Base-by-base conservation (phyloP, 805 yeast genomes). In the Candida qinlingensis region DNA sequence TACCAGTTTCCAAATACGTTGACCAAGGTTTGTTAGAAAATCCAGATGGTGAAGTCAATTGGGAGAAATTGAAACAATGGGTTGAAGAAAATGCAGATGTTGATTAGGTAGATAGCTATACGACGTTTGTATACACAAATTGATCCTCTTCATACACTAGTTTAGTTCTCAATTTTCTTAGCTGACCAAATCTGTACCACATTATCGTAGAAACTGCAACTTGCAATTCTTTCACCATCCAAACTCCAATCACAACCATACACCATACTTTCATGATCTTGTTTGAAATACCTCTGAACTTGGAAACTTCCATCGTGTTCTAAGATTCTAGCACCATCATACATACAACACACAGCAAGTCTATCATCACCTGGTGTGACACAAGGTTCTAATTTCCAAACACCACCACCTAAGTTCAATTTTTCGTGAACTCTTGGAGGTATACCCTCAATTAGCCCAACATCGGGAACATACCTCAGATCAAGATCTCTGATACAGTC, bases 141-240 rank as follows among this genome's bases (percentile, higher is more conserved):
- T 19, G 19, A 19, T 19, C 19, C 19, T 19, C 19, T 19, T 19
- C 19, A 19, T 19, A 19, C 19, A 19, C 19, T 19, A 19, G 19
- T 29, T 6, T 9, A 13, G 11, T 8, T 37, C 26, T 44, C 41
- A 10, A n/a, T n/a, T 12, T 44, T 35, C 25, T 56, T 46, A 4
- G 60, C 55, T 7, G 60, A 48, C 98, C 98, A 92, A 31, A 75
- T 63, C 54, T 91, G 96, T 2, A 92, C 75, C 19, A 86, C 79
- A 47, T 79, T 78, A 64, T 92, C 99, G 68, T 92, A 92, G 64
- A 92, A 92, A 47, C 97, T 89, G 64, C 97, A 92, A 1, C 97
- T 90, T 3, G 80, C 85, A 7, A 85, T 77, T 5, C 63, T 56
- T 1, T 65, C 64, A 6, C 73, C 79, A 5, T 72, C 71, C 2